Evolutionary conservation across 148 eudicot genomes (phyloP), one percentile per base, ranked within the genome.

Genomic region (Cornus suecica): DNA sequence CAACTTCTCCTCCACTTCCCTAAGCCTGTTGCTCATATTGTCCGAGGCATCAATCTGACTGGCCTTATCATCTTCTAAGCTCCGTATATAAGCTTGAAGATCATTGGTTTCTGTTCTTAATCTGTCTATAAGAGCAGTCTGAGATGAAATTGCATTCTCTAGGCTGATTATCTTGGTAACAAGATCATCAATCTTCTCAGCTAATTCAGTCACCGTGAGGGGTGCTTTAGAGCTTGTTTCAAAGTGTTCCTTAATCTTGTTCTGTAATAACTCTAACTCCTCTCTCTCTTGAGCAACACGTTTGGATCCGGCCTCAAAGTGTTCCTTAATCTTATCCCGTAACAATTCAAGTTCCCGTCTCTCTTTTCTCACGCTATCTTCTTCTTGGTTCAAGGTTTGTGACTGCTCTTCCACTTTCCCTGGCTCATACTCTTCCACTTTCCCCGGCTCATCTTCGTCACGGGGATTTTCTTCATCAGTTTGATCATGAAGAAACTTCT

Each of bases 161-260:
- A 93, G 78, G 83, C 74, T 87, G 45, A 91, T 88, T 77, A 93
- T 97, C 83, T 88, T 91, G 77, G 80, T 85, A 29, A 93, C 99
- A 70, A 95, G 93, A 83, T 92, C 90, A 73, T 95, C 94, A 8
- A 95, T 86, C 79, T 86, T 95, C 80, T 91, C 97, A 18, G 90
- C 94, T 86, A 95, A 74, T 76, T 82, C 88, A 20, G 89, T 68
- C 69, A 93, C 91, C 5, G 83, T 83, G 22, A 87, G 77, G n/a
- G 87, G 51, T 42, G 66, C 79, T 76, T 71, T 76, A 20, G 81
- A 80, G 67, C 79, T 83, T 3, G 48, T 84, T 26, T 85, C 80
- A 77, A 85, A 85, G 25, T 86, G 86, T 67, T 87, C 87, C 48
- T 87, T 85, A 9, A 84, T 80, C 72, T 85, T 83, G 26, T 84